Conservation (phyloP, 352 stramenopile species). For the Globisporangium irregulare region DNA sequence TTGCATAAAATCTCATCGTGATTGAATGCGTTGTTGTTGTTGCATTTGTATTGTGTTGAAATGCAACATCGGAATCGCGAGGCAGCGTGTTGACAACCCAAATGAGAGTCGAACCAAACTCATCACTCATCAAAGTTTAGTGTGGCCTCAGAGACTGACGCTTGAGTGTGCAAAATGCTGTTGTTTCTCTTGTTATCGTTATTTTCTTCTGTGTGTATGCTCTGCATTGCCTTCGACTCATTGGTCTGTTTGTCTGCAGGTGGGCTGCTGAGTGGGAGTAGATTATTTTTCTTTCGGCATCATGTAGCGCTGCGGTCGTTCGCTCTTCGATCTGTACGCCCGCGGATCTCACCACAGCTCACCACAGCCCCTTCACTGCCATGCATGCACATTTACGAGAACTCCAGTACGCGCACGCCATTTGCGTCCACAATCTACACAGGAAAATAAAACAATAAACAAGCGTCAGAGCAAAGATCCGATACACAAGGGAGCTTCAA, state of each 20-base stretch:
- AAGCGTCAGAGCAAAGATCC: neutral
- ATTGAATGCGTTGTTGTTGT: neutral
- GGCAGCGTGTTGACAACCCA: neutral
- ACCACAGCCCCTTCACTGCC: neutral
- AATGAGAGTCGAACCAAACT: neutral
- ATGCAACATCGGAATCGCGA: no score
- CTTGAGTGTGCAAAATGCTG: neutral
- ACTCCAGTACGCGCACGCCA: constrained; percentile 21
- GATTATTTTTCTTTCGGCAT: neutral
- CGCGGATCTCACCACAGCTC: neutral
- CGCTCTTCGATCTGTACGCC: neutral
- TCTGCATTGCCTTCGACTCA: neutral
- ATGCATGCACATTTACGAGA: constrained; percentile 13
- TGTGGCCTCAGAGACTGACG: neutral
- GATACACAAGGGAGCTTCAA: neutral
- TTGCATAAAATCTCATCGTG: neutral
- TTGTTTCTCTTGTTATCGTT: constrained; percentile 1
- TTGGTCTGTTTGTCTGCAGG: neutral
- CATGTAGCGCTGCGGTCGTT: neutral
- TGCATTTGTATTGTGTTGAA: no score
- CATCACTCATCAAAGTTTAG: neutral
- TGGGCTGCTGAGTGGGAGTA: neutral
- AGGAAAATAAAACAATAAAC: neutral
- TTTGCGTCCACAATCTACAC: constrained; percentile 22
- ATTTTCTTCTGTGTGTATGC: neutral